phyloP scores from a whole-genome alignment of 768 basidiomycete species.

The Suillus alpinus region DNA sequence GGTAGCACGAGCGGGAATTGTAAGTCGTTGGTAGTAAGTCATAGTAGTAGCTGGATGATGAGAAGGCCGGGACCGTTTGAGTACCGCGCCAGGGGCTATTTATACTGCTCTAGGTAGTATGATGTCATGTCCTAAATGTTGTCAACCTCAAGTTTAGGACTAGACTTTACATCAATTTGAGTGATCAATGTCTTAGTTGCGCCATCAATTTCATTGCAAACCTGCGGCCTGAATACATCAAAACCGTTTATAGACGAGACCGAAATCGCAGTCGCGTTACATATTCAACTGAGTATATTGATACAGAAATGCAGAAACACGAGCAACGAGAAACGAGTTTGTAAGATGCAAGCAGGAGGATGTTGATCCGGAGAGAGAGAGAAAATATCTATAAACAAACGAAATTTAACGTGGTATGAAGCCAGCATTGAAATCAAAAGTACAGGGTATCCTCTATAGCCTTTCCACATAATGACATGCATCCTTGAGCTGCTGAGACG shows the following conservation, averaged over 20 bases:
- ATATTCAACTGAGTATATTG: not conserved
- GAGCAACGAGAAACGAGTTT: not conserved
- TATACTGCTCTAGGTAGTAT: too few species aligned
- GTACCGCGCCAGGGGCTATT: too few species aligned
- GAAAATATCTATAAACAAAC: not conserved
- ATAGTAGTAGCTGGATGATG: too few species aligned
- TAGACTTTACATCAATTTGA: too few species aligned
- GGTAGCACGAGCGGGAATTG: too few species aligned
- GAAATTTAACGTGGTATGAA: not conserved
- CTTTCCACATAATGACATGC: slow-evolving; percentile 15
- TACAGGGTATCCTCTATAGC: not conserved
- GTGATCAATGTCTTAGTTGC: too few species aligned
- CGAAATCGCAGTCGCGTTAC: not conserved
- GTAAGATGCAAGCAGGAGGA: not conserved
- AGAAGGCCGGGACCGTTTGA: too few species aligned
- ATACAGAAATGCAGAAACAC: not conserved
- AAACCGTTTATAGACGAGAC: not conserved
- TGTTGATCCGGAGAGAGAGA: not conserved
- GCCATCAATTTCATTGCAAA: too few species aligned
- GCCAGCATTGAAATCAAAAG: not conserved
- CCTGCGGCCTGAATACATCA: not conserved
- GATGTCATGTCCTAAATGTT: too few species aligned
- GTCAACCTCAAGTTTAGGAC: too few species aligned
- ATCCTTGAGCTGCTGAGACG: slow-evolving; percentile 21
- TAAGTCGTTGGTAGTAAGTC: too few species aligned